phyloP scores from a whole-genome alignment of 179 eudicot genomes.

The Amaranthus tricolor region DNA sequence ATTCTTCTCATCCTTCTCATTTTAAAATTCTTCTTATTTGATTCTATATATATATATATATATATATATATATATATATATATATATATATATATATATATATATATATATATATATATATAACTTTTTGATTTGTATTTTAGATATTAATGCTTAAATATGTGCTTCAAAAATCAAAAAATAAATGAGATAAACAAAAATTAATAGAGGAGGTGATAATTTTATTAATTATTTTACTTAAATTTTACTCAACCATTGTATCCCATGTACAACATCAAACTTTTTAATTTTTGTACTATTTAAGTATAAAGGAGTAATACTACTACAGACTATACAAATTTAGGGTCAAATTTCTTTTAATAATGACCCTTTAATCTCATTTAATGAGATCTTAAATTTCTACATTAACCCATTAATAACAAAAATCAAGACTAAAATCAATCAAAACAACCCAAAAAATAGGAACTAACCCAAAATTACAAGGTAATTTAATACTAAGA shows the following conservation, averaged over 20 bases:
- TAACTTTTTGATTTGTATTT: no score
- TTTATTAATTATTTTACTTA: conserved; percentile 10
- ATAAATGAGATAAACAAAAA: neutral
- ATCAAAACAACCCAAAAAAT: conserved; percentile 7
- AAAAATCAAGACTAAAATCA: conserved; percentile 7
- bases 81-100: no score
- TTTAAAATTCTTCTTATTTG: no score
- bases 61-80: no score
- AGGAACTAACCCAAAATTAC: neutral
- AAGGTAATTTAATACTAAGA: neutral
- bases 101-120: no score
- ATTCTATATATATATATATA: no score
- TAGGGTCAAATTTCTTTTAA: conserved; percentile 12
- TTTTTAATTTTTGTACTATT: conserved; percentile 7
- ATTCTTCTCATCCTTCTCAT: no score
- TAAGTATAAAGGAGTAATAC: neutral
- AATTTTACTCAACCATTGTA: conserved; percentile 23
- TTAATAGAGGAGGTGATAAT: neutral
- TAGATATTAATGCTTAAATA: no score
- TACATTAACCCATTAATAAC: conserved; percentile 9
- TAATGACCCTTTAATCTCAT: conserved; percentile 10
- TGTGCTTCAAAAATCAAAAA: neutral
- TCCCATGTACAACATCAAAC: conserved; percentile 29
- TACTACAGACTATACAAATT: conserved; percentile 37
- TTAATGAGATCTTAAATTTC: conserved; percentile 19